Evolutionary conservation across 73 alveolate genomes (phyloP).

Genomic region (Tetrahymena elliotti): DNA sequence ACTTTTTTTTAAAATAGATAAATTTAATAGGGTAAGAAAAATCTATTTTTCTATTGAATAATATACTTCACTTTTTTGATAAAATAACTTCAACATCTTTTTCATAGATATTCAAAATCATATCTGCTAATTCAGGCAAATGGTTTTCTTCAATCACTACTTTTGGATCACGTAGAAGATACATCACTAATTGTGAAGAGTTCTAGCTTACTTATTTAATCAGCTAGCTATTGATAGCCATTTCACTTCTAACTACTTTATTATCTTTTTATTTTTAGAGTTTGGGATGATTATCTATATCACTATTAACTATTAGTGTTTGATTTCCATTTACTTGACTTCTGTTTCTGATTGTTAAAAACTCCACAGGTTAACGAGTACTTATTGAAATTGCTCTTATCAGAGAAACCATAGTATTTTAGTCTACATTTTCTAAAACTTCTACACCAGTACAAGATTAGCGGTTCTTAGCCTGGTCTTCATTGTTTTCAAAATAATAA

Average conservation of each 20-base stretch:
- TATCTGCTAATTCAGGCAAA: neutral
- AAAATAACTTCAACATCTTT: neutral
- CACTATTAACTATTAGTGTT: neutral
- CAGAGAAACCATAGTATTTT: neutral
- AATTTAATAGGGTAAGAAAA: neutral
- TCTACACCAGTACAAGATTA: neutral
- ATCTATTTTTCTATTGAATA: no score
- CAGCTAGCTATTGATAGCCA: neutral
- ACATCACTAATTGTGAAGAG: neutral
- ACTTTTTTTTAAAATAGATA: no score
- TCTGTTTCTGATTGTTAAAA: neutral
- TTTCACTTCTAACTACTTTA: neutral
- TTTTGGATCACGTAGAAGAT: neutral
- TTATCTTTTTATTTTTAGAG: neutral
- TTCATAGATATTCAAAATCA: neutral
- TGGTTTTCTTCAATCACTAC: no score
- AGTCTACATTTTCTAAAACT: neutral
- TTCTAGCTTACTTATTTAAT: no score
- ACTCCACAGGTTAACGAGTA: neutral
- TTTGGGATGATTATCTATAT: neutral
- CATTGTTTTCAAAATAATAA: neutral
- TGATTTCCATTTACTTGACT: no score
- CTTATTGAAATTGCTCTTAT: neutral
- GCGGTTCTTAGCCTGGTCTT: neutral
- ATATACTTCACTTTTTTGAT: neutral